Base-by-base conservation (phyloP, 495 filamentous ascomycete species). In the Penicillium goetzii region DNA sequence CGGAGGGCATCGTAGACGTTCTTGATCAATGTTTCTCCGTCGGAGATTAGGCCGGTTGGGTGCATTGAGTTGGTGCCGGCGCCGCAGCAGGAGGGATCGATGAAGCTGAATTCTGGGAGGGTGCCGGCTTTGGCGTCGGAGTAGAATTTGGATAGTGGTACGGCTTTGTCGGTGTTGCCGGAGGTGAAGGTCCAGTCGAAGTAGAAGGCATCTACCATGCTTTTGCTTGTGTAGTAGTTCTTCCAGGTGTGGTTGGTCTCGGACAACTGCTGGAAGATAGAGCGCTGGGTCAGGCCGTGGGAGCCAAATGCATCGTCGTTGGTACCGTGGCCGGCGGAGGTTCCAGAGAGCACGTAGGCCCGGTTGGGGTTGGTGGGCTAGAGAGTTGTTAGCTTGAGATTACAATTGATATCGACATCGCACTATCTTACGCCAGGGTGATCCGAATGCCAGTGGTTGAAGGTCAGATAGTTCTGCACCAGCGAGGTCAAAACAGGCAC, bases 21-120 rank as follows among this genome's bases (percentile, higher is more conserved):
- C 67, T 84, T 84, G 71, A 85, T 76, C 58, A 84, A 71, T 21
- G 60, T 65, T 68, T 85, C 80, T 53, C 81, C 83, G 41, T 77
- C 70, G 30, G 75, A 78, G 72, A 83, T 74, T 17, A 75, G 74
- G 15, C 74, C 74, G 5, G 72, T 74, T 0, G 81, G 81, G 70
- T 85, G 81, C 74, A 83, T 79, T 51, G 79, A 83, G 63, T 74
- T 81, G 26, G 78, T 81, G 51, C 68, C 71, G 15, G 65, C 57
- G 21, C 74, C 74, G 65, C 83, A 85, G 78, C 83, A 85, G 45
- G 74, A 76, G 1, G 83, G 83, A 73, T 85, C 81, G 63, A 85
- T 66, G 65, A 80, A 85, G 50, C 76, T 78, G 62, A 85, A 74
- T 43, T 81, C 68, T 8, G 81, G 74, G 2, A 84, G 79, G 4